phyloP scores from a whole-genome alignment of 257 asterid genomes.

The Primulina tabacum region DNA sequence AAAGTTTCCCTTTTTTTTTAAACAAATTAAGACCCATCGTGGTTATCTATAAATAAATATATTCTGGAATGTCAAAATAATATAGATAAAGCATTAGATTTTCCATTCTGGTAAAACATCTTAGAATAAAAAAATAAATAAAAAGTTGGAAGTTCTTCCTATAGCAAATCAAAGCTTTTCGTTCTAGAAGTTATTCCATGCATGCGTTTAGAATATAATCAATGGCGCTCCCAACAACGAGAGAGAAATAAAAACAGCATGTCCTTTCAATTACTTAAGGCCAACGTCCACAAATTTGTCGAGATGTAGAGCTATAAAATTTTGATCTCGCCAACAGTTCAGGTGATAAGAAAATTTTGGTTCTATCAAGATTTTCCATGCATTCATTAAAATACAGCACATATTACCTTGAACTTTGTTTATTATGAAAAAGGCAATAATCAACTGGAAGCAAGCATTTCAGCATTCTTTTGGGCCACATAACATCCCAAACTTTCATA shows the following conservation, averaged over 20 bases:
- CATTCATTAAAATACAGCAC: neutral
- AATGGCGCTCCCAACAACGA: no score
- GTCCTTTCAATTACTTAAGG: no score
- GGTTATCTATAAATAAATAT: neutral
- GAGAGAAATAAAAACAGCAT: no score
- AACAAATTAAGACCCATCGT: no score
- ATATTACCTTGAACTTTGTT: no score
- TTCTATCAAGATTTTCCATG: neutral
- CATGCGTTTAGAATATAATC: neutral
- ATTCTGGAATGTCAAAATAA: neutral
- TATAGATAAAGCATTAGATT: no score
- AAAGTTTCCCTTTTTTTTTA: no score
- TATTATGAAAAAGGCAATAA: neutral
- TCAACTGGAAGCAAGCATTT: neutral
- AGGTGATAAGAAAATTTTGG: no score
- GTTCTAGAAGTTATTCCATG: neutral
- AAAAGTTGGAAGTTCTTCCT: neutral
- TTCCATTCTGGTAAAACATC: neutral
- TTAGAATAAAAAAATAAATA: no score
- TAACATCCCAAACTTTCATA: neutral
- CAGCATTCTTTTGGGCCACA: neutral
- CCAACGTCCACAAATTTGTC: neutral
- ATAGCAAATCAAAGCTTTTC: neutral
- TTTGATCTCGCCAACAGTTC: neutral
- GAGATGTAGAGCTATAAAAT: neutral